Evolutionary conservation across 2,329 filamentous ascomycete species (phyloP), one percentile per base, ranked within the genome.

Genomic region (Lojkania enalia): DNA sequence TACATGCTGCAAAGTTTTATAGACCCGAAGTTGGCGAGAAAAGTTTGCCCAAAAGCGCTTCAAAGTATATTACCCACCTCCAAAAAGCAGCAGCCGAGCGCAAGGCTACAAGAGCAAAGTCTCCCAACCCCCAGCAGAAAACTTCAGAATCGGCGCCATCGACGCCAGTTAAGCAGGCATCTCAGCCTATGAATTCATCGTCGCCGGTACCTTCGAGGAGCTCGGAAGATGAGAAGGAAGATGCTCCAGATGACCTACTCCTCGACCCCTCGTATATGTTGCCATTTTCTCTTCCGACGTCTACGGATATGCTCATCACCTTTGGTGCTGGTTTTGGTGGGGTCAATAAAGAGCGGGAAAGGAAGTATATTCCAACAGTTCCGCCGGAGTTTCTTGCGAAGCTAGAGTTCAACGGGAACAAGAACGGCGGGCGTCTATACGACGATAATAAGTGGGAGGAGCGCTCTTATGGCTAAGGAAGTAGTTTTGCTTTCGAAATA

Each of bases 311-410:
- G 94, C 79, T 97, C 36, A 83, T 99, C 36, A 92, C 86, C 55
- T 99, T 95, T 62, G 94, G 94, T 0, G 91, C 94, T 11, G 94
- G 94, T 0, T 94, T 97, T 62, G 94, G 94, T 4, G 94, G 94
- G 0, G 76, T 94, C 35, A 96, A 99, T 72, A 81, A 87, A 51
- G 94, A 97, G 71, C 80, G 90, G 44, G 94, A 95, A 70, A 80
- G 90, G 55, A 96, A 96, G 72, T 99, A 99, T 68, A 95, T 96
- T 35, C 94, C 94, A 2, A 95, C 89, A 0, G 88, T 99, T 41
- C 92, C 94, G 14, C 86, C 91, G 0, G 94, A 99, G 71, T 96
- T 97, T 64, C 75, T 99, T 49, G 84, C 86, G 49, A 95, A 90
- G 74, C 77, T 99, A 36, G 92, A 96, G 64, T 75, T 81, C 3